Percentiles rank a stretch among this genome's conserved stretches.
Conservation (phyloP, 495 filamentous ascomycete species). For the Talaromyces ruber region DNA sequence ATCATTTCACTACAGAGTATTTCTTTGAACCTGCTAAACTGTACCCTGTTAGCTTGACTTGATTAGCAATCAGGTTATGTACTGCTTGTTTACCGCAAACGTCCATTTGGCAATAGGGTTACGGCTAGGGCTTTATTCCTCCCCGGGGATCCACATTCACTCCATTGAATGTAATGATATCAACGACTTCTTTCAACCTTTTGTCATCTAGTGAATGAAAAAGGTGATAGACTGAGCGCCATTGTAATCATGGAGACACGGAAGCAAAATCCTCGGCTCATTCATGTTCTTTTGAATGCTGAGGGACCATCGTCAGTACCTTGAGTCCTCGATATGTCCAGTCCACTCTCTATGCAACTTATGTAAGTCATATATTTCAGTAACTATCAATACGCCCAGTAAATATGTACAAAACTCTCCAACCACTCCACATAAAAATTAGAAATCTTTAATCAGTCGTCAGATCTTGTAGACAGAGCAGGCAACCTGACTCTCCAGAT, state of each 20-base stretch:
- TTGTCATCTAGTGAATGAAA: not conserved
- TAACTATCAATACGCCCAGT: not conserved
- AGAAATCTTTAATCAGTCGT: not conserved
- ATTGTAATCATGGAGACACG: too few relatives aligned
- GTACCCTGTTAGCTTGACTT: not conserved
- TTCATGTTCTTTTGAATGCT: not conserved
- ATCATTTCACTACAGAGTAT: not conserved
- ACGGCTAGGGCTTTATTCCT: not conserved
- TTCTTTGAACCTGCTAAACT: not conserved
- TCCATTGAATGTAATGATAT: not conserved
- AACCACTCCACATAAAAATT: not conserved
- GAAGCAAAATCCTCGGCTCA: not conserved
- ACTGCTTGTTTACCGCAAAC: not conserved
- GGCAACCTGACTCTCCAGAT: constrained; percentile 33
- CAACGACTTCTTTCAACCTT: not conserved
- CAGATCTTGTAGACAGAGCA: not conserved
- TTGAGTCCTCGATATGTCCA: not conserved
- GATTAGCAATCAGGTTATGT: not conserved
- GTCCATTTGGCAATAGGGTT: not conserved
- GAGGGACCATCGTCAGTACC: not conserved
- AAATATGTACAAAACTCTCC: not conserved
- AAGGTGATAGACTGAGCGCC: too few relatives aligned
- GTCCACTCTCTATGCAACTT: not conserved
- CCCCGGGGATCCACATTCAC: not conserved
- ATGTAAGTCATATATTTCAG: not conserved